Evolutionary conservation across 108 stramenopile genomes (phyloP), one percentile per base, ranked within the genome.

Genomic region (Chaetoceros tenuissimus): DNA sequence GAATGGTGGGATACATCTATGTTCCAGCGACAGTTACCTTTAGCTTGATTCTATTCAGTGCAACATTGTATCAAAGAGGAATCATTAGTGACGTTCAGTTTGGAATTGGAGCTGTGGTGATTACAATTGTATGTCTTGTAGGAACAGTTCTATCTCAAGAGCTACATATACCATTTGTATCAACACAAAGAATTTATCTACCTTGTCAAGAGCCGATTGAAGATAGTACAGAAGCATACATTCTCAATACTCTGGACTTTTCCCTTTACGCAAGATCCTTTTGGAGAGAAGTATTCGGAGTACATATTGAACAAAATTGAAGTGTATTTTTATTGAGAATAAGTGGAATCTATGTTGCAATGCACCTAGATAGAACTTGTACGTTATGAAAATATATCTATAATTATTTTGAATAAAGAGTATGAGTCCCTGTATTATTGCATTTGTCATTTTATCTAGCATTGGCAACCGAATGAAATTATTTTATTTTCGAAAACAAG

Each of bases 11-110:
- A 3, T 57, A 57, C 56, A 44, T 57, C 13, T 57, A 57, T 24
- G 23, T 57, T 44, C 56, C 56, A 3, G 40, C 56, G 17, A 57
- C 56, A 20, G 40, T 57, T 10, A 57, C 56, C 8, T 57, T 57
- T 24, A 57, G 56, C 23, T 57, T 57, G 40, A 57, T 57, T 57
- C 18, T 57, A 43, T 57, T 57, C 22, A 31, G 56, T 19, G 56
- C 56, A 5, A 57, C 56, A 3, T 57, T 57, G 23, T 44, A 34
- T 44, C 56, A 57, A n/a, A 57, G 56, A 24, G 34, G 34, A n/a
- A 44, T 57, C 2, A 8, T 57, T 3, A 25, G 31, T 44, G 31
- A 21, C 5, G 19, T 19, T n/a, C 24, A 44, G 20, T 57, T 25
- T n/a, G 56, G 34, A n/a, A 34, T 44, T 25, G 56, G n/a, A 44